phyloP scores from a whole-genome alignment of 2,329 filamentous ascomycete species.

The Paecilomyces formosus region DNA sequence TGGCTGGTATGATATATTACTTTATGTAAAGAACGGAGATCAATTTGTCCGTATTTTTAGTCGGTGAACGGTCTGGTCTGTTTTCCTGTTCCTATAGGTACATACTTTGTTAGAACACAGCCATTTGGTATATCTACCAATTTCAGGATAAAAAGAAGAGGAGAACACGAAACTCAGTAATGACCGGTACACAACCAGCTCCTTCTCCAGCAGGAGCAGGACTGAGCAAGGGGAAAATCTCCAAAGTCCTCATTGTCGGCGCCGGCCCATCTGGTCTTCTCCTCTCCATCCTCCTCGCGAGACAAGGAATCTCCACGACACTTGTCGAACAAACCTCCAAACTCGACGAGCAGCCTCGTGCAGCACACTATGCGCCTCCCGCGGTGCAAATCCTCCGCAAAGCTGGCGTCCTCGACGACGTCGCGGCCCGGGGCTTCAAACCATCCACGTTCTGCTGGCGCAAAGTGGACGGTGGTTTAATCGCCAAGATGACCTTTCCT shows the following conservation, averaged over 20 bases:
- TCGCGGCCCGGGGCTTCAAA: conserved; percentile 36
- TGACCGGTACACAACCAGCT: neutral
- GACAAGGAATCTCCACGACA: conserved; percentile 22
- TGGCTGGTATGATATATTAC: neutral
- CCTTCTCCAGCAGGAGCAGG: neutral
- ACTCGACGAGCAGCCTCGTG: conserved; percentile 54
- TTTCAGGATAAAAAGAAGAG: neutral
- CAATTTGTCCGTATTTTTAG: neutral
- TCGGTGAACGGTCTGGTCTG: neutral
- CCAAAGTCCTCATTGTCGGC: conserved; percentile 21
- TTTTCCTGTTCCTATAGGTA: too few species aligned
- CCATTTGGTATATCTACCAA: too few species aligned
- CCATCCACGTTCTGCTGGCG: conserved; percentile 40
- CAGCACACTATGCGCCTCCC: conserved; percentile 54
- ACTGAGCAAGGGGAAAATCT: neutral
- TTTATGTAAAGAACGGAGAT: neutral
- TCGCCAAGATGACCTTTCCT: conserved; percentile 22
- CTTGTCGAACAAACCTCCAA: conserved; percentile 47
- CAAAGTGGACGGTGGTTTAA: conserved; percentile 27
- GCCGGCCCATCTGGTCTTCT: conserved; percentile 25
- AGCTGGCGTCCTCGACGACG: conserved; percentile 53
- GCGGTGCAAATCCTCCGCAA: conserved; percentile 51
- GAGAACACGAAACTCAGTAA: neutral
- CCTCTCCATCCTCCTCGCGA: conserved; percentile 22
- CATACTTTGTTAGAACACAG: too few species aligned